Base-by-base conservation (phyloP, 331 rosid genomes). In the Cydonia oblonga region DNA sequence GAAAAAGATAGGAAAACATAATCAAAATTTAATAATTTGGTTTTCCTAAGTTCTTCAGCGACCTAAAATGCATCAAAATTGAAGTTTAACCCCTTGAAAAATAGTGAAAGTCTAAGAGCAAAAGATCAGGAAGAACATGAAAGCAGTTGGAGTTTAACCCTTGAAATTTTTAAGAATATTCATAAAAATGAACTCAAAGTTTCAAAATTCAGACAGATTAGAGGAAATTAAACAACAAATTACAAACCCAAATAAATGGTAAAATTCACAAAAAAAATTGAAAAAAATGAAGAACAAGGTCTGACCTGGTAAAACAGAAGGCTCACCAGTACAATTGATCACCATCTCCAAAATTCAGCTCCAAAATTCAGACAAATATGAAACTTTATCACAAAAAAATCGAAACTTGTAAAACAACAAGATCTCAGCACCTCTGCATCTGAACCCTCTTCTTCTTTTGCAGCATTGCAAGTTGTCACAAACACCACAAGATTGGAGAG, bases 1-100 rank as follows among this genome's bases (percentile, higher is more conserved):
- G 75, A 78, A 78, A 46, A 82, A 81, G 61, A 66, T 68, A 32
- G 63, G 63, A 74, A 78, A 79, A 66, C 33, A 53, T 26, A 40
- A 77, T 70, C 38, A 64, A 70, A 49, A 35, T 4, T 18, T 16
- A 64, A 30, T 71, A 67, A 28, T 42, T 60, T 22, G 23, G 23
- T n/a, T 38, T 75, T 35, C 66, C 58, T 35, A 30, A 33, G 9
- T 54, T 38, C 49, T 40, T 66, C 46, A 74, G 54, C 71, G 60
- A 61, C 76, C 69, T 72, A 72, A 60, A 42, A 4, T 29, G 23
- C 25, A 42, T 40, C 68, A 64, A n/a, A 60, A 44, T 59, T 62
- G 67, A 30, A 30, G 23, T 30, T 60, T 40, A 28, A 16, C 5
- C 56, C 57, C 2, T 28, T 4, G 33, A 66, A 35, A 35, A 61